Conservation (phyloP, 192 early-diverging fungal species). For the Allomyces javanicus region DNA sequence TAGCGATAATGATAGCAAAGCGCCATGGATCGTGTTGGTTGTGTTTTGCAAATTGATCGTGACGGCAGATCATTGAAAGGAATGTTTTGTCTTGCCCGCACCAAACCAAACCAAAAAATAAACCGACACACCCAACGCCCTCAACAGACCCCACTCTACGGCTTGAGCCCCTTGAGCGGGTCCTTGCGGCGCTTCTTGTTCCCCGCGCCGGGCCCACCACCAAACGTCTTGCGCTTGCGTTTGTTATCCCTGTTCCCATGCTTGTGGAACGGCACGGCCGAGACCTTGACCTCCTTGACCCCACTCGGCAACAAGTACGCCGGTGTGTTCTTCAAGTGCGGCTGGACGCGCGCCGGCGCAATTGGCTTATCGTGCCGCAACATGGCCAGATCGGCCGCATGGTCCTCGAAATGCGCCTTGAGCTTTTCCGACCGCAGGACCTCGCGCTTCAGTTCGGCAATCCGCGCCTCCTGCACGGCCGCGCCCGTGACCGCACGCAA, state of each 20-base stretch:
- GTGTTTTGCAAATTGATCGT: too few relatives aligned
- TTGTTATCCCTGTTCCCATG: neutral
- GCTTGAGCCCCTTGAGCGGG: neutral
- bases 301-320: conserved; percentile 73
- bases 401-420: conserved; percentile 91
- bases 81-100: too few relatives aligned
- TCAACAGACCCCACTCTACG: neutral
- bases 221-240: neutral
- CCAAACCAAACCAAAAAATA: too few relatives aligned
- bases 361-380: conserved; percentile 78
- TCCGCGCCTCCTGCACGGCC: conserved; percentile 68
- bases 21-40: too few relatives aligned
- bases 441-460: conserved; percentile 89
- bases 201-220: neutral
- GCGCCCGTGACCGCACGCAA: conserved; percentile 50
- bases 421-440: conserved; percentile 90
- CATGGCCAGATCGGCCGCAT: conserved; percentile 76
- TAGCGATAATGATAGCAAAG: too few relatives aligned
- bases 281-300: neutral
- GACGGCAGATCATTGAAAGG: too few relatives aligned
- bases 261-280: neutral
- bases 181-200: neutral
- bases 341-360: conserved; percentile 58
- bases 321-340: conserved; percentile 84
- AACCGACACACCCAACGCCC: too few relatives aligned